Conservation (phyloP, 2,329 filamentous ascomycete genomes). For the Hirsutella rhossiliensis region DNA sequence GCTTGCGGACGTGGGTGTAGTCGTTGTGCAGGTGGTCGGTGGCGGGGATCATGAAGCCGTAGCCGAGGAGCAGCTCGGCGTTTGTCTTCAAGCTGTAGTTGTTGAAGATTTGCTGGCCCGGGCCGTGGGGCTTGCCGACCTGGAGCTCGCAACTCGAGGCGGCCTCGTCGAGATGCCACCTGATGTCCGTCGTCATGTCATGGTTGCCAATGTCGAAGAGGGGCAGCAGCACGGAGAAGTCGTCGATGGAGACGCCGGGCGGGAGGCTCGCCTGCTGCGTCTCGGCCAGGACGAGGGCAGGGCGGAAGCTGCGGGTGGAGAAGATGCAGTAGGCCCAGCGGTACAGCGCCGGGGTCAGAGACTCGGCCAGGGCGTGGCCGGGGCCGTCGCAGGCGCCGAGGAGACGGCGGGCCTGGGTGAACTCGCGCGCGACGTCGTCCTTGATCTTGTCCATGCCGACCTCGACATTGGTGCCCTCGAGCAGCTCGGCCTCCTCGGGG, state of each 20-base stretch:
- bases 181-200: slow-evolving; percentile 43
- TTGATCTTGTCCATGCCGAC: slow-evolving; percentile 37
- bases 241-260: slow-evolving; percentile 28
- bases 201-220: slow-evolving; percentile 65
- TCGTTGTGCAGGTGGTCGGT: slow-evolving; percentile 41
- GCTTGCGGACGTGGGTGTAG: slow-evolving; percentile 44
- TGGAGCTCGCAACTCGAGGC: slow-evolving; percentile 27
- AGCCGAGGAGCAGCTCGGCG: slow-evolving; percentile 53
- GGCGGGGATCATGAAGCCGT: slow-evolving; percentile 46
- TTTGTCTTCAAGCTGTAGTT: slow-evolving; percentile 68
- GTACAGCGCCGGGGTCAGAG: slow-evolving; percentile 39
- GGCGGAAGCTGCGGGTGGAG: slow-evolving; percentile 52
- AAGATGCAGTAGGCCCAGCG: slow-evolving; percentile 55
- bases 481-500: slow-evolving; percentile 42
- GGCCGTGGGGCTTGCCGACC: slow-evolving; percentile 27
- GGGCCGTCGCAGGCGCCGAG: slow-evolving; percentile 11
- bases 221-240: slow-evolving; percentile 58
- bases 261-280: slow-evolving; percentile 15
- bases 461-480: slow-evolving; percentile 41
- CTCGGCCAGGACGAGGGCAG: slow-evolving; percentile 40
- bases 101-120: slow-evolving; percentile 50
- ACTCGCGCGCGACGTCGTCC: slow-evolving; percentile 32
- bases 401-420: slow-evolving; percentile 26
- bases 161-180: slow-evolving; percentile 42
- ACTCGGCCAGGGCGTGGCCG: slow-evolving; percentile 13